phyloP scores from a whole-genome alignment of 208 protist species.

The Endotrypanum monterogeii region DNA sequence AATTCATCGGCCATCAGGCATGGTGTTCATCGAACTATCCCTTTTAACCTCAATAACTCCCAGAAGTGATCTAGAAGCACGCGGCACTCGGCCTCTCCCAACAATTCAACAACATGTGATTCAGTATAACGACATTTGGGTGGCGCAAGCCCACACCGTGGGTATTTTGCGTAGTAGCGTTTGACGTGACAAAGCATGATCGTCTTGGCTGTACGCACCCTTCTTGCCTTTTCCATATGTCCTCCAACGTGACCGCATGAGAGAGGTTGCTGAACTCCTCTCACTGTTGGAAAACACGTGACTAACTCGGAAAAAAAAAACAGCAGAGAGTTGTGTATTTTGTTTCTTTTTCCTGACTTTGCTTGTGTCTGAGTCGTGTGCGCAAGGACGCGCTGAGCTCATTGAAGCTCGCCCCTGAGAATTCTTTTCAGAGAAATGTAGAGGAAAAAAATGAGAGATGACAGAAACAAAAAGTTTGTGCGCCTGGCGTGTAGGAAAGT shows the following conservation, averaged over 20 bases:
- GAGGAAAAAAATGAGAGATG: conserved; percentile 5
- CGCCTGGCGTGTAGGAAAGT: neutral
- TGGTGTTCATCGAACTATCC: neutral
- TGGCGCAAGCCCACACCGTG: neutral
- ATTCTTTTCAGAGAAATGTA: neutral
- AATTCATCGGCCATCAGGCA: neutral
- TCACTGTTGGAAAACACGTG: neutral
- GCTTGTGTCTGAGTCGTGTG: neutral
- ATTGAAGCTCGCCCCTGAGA: neutral
- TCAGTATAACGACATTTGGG: no score
- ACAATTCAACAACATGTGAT: neutral
- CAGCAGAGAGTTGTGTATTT: neutral
- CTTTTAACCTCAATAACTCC: neutral
- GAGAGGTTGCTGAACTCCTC: neutral
- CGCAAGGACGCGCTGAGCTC: neutral
- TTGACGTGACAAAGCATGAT: neutral
- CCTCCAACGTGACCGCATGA: neutral
- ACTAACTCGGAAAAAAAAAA: neutral
- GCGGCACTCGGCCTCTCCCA: neutral
- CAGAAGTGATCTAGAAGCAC: neutral
- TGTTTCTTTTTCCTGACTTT: neutral
- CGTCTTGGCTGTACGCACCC: neutral
- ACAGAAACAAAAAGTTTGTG: neutral
- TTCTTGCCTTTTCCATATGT: neutral
- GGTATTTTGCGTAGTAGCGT: neutral